These are phyloP conservation scores for Eucalyptus cloeziana DNA, from an alignment of 345 rosid species.

Conservation along the genomic window DNA sequence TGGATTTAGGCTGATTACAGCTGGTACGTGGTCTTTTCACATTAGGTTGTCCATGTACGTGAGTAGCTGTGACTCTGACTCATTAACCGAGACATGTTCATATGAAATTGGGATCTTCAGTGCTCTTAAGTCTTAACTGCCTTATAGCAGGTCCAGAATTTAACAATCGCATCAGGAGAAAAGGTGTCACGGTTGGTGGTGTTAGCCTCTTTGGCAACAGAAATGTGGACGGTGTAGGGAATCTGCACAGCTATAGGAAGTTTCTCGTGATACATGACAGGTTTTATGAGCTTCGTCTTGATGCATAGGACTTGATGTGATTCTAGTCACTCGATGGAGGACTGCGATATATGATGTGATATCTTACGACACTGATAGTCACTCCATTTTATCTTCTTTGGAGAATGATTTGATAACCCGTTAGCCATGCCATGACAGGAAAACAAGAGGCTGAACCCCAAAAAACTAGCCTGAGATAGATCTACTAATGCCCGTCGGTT, in stretches of 20 bases:
- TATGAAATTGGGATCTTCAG: neutral
- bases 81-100: neutral
- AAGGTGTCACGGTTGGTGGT: neutral
- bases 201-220: neutral
- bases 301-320: neutral
- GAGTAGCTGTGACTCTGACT: neutral
- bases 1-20: neutral
- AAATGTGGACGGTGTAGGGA: neutral
- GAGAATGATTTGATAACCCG: neutral
- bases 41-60: neutral
- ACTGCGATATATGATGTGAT: neutral
- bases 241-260: neutral
- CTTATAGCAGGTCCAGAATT: neutral
- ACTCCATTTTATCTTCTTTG: neutral
- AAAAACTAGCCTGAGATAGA: neutral
- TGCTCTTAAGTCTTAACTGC: neutral
- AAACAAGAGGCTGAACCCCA: neutral
- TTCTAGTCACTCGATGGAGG: neutral
- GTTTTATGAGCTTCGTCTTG: neutral
- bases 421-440: neutral
- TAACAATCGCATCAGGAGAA: neutral
- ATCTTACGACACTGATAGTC: neutral
- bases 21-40: neutral
- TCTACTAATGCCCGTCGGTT: neutral
- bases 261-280: neutral